Conservation (phyloP, 306 rosid genomes). For the Albizia julibrissin region DNA sequence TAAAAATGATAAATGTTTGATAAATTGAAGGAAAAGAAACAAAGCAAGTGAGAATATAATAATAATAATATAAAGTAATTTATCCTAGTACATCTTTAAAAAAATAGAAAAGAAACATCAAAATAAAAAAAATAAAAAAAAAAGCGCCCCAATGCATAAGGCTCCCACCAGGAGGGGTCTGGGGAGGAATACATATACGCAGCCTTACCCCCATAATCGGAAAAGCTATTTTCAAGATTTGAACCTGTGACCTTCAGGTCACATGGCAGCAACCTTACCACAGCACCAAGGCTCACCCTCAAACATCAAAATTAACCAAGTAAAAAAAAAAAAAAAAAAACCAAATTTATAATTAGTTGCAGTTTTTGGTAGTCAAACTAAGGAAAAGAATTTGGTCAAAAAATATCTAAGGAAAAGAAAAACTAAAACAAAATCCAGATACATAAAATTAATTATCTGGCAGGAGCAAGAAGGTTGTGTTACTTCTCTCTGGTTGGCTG, state of each 20-base stretch:
- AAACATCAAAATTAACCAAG: slow-evolving; percentile 4
- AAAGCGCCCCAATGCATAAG: too few species aligned
- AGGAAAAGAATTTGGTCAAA: neutral
- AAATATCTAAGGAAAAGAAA: neutral
- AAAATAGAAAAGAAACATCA: slow-evolving; percentile 5
- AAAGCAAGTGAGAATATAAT: neutral
- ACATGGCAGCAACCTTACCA: too few species aligned
- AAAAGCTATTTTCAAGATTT: too few species aligned
- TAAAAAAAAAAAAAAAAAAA: slow-evolving; percentile 26
- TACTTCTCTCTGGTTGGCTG: slow-evolving; percentile 96
- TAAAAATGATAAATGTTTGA: slow-evolving; percentile 4
- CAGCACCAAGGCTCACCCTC: too few species aligned
- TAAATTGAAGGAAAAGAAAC: slow-evolving; percentile 24
- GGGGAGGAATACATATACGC: too few species aligned
- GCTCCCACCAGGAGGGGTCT: too few species aligned
- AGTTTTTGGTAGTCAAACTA: slow-evolving; percentile 21
- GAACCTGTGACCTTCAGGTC: too few species aligned
- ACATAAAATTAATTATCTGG: slow-evolving; percentile 19
- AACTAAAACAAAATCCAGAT: slow-evolving; percentile 15
- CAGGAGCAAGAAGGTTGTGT: slow-evolving; percentile 30
- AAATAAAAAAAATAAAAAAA: slow-evolving; percentile 28
- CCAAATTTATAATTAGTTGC: neutral
- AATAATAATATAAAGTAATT: slow-evolving; percentile 22
- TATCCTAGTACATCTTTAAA: slow-evolving; percentile 2
- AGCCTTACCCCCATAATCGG: too few species aligned